Conservation (phyloP, 2,329 filamentous ascomycete genomes). For the Leptographium radiaticola region DNA sequence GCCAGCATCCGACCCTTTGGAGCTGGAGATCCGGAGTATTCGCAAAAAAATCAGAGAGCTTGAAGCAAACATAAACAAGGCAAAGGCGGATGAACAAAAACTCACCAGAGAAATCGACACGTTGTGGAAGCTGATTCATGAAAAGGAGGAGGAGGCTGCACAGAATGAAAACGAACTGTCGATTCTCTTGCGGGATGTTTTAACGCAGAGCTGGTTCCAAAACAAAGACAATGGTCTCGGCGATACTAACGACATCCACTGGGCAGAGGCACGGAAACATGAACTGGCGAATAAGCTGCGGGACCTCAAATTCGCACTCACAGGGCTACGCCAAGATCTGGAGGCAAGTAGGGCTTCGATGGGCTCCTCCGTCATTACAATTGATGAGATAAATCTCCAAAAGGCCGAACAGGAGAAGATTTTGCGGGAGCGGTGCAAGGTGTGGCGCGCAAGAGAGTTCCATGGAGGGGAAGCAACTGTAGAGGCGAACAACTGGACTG, state of each 20-base stretch:
- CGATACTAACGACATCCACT: too few relatives aligned
- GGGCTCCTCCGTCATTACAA: not conserved
- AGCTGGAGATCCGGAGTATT: slow-evolving; percentile 3
- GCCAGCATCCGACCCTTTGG: slow-evolving; percentile 2
- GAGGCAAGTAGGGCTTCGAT: not conserved
- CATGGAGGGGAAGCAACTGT: not conserved
- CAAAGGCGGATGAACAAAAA: too few relatives aligned
- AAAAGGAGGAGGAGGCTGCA: not conserved
- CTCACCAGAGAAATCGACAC: not conserved
- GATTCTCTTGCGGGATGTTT: not conserved
- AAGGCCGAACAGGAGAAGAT: not conserved
- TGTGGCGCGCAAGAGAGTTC: slow-evolving; percentile 6
- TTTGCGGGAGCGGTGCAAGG: slow-evolving; percentile 1
- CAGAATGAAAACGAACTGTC: not conserved
- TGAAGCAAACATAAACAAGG: not conserved
- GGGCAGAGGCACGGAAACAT: not conserved
- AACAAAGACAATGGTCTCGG: not conserved
- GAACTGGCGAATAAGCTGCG: not conserved
- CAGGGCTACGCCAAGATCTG: not conserved
- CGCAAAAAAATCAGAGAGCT: slow-evolving; percentile 2
- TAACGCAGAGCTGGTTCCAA: not conserved
- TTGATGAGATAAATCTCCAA: not conserved
- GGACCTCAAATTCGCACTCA: not conserved
- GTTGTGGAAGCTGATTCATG: not conserved
- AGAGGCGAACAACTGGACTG: not conserved